These are phyloP conservation scores for Guadua angustifolia DNA, from an alignment of 176 grass and related monocot species.

Conservation along the genomic window DNA sequence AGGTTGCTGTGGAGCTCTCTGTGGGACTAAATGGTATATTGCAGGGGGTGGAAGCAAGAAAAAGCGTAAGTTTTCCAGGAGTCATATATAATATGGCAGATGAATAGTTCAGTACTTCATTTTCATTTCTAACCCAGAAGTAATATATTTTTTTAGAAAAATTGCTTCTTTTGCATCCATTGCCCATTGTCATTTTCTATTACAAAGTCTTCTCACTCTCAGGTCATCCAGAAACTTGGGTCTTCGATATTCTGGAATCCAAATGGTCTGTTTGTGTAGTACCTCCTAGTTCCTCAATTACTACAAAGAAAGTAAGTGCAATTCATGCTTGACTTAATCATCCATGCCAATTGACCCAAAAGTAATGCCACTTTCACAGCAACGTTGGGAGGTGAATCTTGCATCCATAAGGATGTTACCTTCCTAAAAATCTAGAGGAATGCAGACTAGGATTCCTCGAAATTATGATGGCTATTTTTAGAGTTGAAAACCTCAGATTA, in stretches of 20 bases:
- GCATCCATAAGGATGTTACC: background rate
- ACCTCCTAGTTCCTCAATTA: constrained; percentile 85
- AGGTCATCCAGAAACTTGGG: constrained; percentile 84
- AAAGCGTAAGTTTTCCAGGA: constrained; percentile 63
- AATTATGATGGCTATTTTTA: background rate
- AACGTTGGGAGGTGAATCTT: background rate
- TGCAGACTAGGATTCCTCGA: background rate
- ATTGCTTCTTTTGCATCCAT: constrained; percentile 6
- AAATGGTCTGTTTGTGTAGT: constrained; percentile 85
- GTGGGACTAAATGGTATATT: constrained; percentile 99
- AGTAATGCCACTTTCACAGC: background rate
- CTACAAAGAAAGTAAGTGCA: constrained; percentile 76
- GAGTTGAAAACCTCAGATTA: background rate
- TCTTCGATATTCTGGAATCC: constrained; percentile 82
- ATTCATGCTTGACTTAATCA: constrained; percentile 14
- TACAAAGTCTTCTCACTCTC: constrained; percentile 30
- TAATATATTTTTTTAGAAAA: background rate
- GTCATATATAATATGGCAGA: constrained; percentile 20
- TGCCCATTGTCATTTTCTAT: background rate
- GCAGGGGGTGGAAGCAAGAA: constrained; percentile 96
- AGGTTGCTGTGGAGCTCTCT: constrained; percentile 90
- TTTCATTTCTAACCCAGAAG: constrained; percentile 15
- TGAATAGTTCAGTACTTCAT: background rate
- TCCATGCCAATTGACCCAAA: background rate
- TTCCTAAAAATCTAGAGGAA: constrained; percentile 10